Base-by-base conservation (phyloP, 2,329 filamentous ascomycete genomes). In the Incumbomyces lentus region DNA sequence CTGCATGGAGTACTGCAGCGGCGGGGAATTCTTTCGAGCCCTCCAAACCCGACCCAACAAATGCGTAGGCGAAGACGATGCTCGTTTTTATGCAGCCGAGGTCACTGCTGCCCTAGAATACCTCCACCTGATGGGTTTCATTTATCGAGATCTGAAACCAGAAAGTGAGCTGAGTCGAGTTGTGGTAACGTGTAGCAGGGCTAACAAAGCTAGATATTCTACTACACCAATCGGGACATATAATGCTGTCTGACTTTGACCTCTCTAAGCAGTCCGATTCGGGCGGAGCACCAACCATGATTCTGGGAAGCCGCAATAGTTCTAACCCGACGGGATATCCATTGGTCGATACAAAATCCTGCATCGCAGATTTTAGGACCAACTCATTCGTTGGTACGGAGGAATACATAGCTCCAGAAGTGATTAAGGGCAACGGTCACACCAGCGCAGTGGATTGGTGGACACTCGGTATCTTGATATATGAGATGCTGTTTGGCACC, bases 1-100 rank as follows among this genome's bases (percentile, higher is more conserved):
- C n/a, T 98, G 92, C 65, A 98, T 98, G 92, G 92, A 98, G 67
- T 98, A 98, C 64, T 98, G 92, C 73, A 96, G 89, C 59, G 92
- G 92, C 55, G 92, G 92, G 51, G 92, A 98, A 67, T 98, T 98
- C 71, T 98, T 98, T 74, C 76, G 92, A 64, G 92, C 92, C 19
- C 73, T 98, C 38, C 92, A 98, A 71, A 96, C 92, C 5, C 81
- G 92, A 26, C 92, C 92, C 8, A 93, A 93, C 58, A 98, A 96
- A 69, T 96, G 87, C 61, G 94, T 98, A 41, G 83, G 89, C 33
- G 92, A 98, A 64, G 92, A 98, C 51, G 92, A 95, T 59, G 92
- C 92, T 36, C 79, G 90, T 42, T 98, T 98, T 64, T 98, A 98
- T 61, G 92, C 92, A 6, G 92, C 89, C 31, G 92, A 98, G 68